Evolutionary conservation across 495 filamentous ascomycete species (phyloP), one percentile per base, ranked within the genome.

Genomic region (Aspergillus saccharolyticus): DNA sequence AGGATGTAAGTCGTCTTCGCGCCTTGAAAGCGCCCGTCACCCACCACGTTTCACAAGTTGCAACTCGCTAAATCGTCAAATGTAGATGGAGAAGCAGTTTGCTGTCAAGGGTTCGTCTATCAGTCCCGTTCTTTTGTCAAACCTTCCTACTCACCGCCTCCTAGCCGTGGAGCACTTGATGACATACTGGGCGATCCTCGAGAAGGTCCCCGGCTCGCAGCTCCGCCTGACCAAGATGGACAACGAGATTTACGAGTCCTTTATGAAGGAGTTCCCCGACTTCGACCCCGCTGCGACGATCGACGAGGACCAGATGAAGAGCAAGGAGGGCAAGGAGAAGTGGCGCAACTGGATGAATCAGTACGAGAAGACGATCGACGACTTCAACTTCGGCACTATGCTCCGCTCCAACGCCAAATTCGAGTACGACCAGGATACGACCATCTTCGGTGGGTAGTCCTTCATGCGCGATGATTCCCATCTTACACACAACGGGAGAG

Each of bases 381-480:
- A 97, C 71, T 99, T 85, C 80, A 99, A 96, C 78, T 99, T 97
- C 73, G 94, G 94, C 47, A 96, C 94, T 4, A 89, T 99, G 79
- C 59, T 99, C 63, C 81, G 94, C 24, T 75, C 81, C 46, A 89
- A 85, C 66, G 82, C 92, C 12, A 88, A 87, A 64, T 80, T 63
- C 30, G 95, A 97, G 70, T 97, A 97, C 66, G 88, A 86, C 30
- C 78, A 94, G 74, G 81, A 96, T 46, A 90, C 85, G 58, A 96
- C 92, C 2, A 96, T 99, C 51, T 97, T 99, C 69, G 72, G 74
- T 73, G 52, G 58, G 61, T 60, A 42, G 3, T 42, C 15, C 18
- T 8, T 49, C 21, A n/a, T 49, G 4, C 20, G 19, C 18, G 25
- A 28, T 28, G 25, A 30, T 4, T 10, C 25, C 25, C 4, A 4